Percentiles rank a stretch among this genome's conserved stretches.
Evolutionary conservation across 2,329 filamentous ascomycete species (phyloP).

Genomic region (Aspergillus japonicus): DNA sequence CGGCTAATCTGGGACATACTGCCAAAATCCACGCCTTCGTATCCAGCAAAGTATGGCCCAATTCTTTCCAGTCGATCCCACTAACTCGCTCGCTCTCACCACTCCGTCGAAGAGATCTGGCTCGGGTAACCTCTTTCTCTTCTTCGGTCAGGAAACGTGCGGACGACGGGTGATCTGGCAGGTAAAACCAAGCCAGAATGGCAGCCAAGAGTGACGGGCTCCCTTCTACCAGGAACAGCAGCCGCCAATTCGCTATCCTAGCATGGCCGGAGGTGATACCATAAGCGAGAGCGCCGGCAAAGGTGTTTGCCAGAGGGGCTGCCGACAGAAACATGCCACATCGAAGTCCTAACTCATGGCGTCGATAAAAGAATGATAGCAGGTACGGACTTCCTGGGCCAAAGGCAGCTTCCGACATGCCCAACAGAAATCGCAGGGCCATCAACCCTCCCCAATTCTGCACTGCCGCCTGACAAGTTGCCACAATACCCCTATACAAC

Average conservation of each 20-base stretch:
- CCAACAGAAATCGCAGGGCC: slow-evolving; percentile 51
- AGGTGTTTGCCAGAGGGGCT: slow-evolving; percentile 73
- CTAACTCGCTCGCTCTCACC: slow-evolving; percentile 46
- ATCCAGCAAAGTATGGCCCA: slow-evolving; percentile 47
- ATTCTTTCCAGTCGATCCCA: slow-evolving; percentile 48
- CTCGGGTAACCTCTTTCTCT: slow-evolving; percentile 58
- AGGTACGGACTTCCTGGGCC: slow-evolving; percentile 50
- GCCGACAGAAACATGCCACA: slow-evolving; percentile 56
- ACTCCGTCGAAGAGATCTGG: slow-evolving; percentile 54
- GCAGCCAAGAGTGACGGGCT: slow-evolving; percentile 58
- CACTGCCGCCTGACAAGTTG: slow-evolving; percentile 48
- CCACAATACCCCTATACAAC: slow-evolving; percentile 44
- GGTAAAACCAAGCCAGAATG: slow-evolving; percentile 54
- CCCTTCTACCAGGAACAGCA: slow-evolving; percentile 66
- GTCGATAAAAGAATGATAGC: slow-evolving; percentile 59
- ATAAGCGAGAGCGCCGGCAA: slow-evolving; percentile 68
- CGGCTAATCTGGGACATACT: slow-evolving; percentile 28
- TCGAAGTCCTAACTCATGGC: slow-evolving; percentile 56
- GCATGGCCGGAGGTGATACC: slow-evolving; percentile 62
- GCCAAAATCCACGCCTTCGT: slow-evolving; percentile 50
- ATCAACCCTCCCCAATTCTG: slow-evolving; percentile 49
- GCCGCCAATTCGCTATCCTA: slow-evolving; percentile 61
- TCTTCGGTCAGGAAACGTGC: slow-evolving; percentile 57
- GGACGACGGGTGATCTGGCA: slow-evolving; percentile 54
- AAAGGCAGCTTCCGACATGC: slow-evolving; percentile 48